These are phyloP conservation scores for Xylaria nigripes DNA, from an alignment of 495 filamentous ascomycete genomes.

Conservation along the genomic window DNA sequence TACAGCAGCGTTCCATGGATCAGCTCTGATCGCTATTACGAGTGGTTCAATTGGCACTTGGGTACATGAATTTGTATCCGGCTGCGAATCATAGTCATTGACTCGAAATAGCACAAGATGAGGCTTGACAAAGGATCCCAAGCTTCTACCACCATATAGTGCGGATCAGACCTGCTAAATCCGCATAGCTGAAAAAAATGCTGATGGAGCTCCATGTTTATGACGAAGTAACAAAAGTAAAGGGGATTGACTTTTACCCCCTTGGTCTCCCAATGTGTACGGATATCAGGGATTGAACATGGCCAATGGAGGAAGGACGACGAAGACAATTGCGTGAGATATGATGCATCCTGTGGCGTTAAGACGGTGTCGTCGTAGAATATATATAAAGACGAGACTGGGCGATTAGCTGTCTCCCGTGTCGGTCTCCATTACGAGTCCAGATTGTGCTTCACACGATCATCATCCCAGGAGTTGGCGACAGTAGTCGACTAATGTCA, in stretches of 20 bases:
- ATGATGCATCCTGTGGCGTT: slow-evolving; percentile 20
- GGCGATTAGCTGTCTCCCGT: not conserved
- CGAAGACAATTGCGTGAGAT: slow-evolving; percentile 17
- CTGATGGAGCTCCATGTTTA: not conserved
- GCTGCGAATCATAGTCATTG: not conserved
- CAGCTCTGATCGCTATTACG: not conserved
- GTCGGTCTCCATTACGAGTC: not conserved
- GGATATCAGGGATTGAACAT: not conserved
- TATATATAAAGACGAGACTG: slow-evolving; percentile 7
- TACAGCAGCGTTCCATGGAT: not conserved
- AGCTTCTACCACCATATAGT: not conserved
- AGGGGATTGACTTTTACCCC: not conserved
- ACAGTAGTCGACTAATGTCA: not conserved
- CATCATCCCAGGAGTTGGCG: not conserved
- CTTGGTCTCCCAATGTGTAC: not conserved
- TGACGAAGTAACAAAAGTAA: not conserved
- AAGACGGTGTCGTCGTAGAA: slow-evolving; percentile 5
- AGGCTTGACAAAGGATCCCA: not conserved
- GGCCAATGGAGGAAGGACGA: not conserved
- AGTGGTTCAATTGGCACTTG: not conserved
- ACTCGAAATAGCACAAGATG: not conserved
- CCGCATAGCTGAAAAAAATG: not conserved
- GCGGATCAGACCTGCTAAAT: not conserved
- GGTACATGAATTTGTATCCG: not conserved
- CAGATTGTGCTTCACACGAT: not conserved